A percentile compares a stretch with the other conserved stretches of the same genome.
These are phyloP conservation scores for Salvia miltiorrhiza DNA, from an alignment of 257 asterid species.

Conservation along the genomic window DNA sequence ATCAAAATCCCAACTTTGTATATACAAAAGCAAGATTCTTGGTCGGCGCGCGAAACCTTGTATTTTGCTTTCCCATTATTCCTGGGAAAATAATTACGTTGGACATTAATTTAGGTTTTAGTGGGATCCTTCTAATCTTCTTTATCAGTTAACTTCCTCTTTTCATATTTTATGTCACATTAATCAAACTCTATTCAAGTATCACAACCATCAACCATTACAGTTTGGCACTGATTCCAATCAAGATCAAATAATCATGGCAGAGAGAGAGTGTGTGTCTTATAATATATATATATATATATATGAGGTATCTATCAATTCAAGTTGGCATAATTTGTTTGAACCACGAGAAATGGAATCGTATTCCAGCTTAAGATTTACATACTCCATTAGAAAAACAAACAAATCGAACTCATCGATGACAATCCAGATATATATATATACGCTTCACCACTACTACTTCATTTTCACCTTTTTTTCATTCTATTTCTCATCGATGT, in stretches of 20 bases:
- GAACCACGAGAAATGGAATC: conserved; percentile 45
- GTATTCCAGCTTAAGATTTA: conserved; percentile 30
- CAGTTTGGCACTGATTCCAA: conserved; percentile 8
- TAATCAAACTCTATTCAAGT: not conserved
- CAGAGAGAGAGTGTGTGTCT: not conserved
- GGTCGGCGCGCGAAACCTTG: not conserved
- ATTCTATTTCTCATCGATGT: not conserved
- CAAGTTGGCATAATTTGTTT: conserved; percentile 36
- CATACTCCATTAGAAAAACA: not conserved
- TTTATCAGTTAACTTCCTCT: not conserved
- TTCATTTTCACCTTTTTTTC: not conserved
- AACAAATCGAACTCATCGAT: not conserved
- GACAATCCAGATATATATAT: not conserved
- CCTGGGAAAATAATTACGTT: conserved; percentile 6
- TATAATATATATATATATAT: not conserved
- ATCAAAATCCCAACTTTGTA: too few relatives aligned
- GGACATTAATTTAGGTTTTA: not conserved
- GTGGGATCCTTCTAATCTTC: conserved; percentile 20
- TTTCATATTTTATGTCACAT: not conserved
- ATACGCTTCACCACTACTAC: not conserved
- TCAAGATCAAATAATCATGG: conserved; percentile 11
- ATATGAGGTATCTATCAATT: conserved; percentile 14
- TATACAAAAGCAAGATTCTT: not conserved
- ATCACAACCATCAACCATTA: conserved; percentile 15
- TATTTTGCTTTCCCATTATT: conserved; percentile 10